Conservation (phyloP, 2,329 filamentous ascomycete genomes). For the Lomentospora prolificans region DNA sequence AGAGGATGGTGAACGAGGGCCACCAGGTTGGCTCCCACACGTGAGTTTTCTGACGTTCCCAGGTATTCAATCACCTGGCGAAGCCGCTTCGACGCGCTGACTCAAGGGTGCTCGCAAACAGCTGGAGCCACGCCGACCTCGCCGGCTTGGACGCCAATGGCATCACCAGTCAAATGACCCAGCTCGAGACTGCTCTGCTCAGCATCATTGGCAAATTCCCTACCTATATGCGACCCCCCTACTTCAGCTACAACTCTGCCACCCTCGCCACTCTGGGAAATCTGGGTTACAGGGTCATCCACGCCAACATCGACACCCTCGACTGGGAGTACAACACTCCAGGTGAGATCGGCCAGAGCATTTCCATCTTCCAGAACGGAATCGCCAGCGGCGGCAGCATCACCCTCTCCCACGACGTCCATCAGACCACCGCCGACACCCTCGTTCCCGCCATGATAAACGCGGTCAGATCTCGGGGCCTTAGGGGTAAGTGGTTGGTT, state of each 20-base stretch:
- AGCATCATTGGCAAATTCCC: slow-evolving; percentile 31
- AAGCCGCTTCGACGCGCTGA: slow-evolving; percentile 10
- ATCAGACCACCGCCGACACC: slow-evolving; percentile 33
- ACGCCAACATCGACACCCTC: slow-evolving; percentile 50
- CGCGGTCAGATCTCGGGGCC: slow-evolving; percentile 9
- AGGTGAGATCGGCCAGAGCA: slow-evolving; percentile 36
- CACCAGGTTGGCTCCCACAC: slow-evolving; percentile 52
- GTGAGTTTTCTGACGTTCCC: slow-evolving; percentile 17
- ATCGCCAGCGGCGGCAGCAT: slow-evolving; percentile 30
- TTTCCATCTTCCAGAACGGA: slow-evolving; percentile 23
- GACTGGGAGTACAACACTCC: slow-evolving; percentile 45
- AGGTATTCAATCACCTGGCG: slow-evolving; percentile 11
- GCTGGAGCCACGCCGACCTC: slow-evolving; percentile 35
- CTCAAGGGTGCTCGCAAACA: slow-evolving; percentile 1
- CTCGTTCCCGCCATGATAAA: slow-evolving; percentile 19
- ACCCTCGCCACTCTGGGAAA: slow-evolving; percentile 23
- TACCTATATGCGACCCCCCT: slow-evolving; percentile 34
- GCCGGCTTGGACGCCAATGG: slow-evolving; percentile 23
- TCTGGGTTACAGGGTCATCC: slow-evolving; percentile 46
- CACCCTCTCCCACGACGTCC: slow-evolving; percentile 43
- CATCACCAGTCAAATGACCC: slow-evolving; percentile 28
- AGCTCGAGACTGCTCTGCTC: slow-evolving; percentile 34
- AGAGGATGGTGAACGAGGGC: slow-evolving; percentile 39
- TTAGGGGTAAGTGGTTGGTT: background rate
- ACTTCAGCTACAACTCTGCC: slow-evolving; percentile 28